phyloP scores from a whole-genome alignment of 2,329 filamentous ascomycete genomes.

The Periglandula ipomoeae region DNA sequence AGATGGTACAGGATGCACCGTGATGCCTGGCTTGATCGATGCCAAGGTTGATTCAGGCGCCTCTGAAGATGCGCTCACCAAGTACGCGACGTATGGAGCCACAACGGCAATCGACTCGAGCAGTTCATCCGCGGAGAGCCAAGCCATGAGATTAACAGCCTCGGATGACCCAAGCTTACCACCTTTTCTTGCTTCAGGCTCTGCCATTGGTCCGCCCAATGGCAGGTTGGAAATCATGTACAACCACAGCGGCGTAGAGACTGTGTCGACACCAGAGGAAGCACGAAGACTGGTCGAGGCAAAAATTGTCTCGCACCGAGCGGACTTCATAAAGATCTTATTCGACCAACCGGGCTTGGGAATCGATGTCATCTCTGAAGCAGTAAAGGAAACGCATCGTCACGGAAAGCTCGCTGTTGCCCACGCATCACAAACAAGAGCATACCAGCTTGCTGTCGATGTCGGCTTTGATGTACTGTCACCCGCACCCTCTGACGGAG shows the following conservation, averaged over 20 bases:
- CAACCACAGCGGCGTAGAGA: conserved; percentile 1
- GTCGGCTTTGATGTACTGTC: conserved; percentile 20
- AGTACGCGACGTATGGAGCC: conserved; percentile 6
- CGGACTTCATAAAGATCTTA: conserved; percentile 20
- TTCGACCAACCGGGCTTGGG: conserved; percentile 13
- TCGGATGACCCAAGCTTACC: conserved; percentile 2
- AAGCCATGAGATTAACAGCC: conserved; percentile 5
- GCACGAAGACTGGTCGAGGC: conserved; percentile 2
- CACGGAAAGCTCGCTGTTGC: conserved; percentile 17
- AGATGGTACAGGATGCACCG: conserved; percentile 23
- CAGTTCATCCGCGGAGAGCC: conserved; percentile 7
- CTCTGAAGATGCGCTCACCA: not conserved
- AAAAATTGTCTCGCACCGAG: not conserved
- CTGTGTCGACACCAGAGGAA: conserved; percentile 1
- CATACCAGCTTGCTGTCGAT: conserved; percentile 17
- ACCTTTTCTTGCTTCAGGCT: conserved; percentile 9
- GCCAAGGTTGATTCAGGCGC: conserved; percentile 8
- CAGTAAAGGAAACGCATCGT: conserved; percentile 15
- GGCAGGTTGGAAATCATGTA: not conserved
- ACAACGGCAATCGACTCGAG: conserved; percentile 11
- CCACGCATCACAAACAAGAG: conserved; percentile 16
- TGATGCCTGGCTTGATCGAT: conserved; percentile 12
- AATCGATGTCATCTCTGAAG: conserved; percentile 14
- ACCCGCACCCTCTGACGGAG: conserved; percentile 18
- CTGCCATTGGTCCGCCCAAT: conserved; percentile 2